phyloP scores from a whole-genome alignment of 148 eudicot genomes.

The Vaccinium corymbosum region DNA sequence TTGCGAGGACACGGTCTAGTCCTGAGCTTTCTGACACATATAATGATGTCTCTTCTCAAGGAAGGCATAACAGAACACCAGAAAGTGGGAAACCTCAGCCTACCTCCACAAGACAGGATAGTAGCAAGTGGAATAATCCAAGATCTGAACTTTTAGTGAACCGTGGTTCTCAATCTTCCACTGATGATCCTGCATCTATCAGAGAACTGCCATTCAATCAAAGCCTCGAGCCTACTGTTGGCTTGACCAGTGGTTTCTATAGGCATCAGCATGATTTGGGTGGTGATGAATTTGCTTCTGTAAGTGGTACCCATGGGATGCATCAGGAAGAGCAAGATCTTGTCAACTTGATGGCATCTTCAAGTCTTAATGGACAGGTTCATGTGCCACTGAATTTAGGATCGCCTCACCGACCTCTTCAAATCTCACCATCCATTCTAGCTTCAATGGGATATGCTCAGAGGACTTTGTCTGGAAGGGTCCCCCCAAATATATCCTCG shows the following conservation, averaged over 20 bases:
- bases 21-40: conserved; percentile 74
- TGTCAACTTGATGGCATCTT: conserved; percentile 70
- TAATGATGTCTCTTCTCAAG: conserved; percentile 39
- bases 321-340: conserved; percentile 82
- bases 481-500: conserved; percentile 55
- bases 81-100: conserved; percentile 44
- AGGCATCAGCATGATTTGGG: conserved; percentile 33
- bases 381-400: conserved; percentile 56
- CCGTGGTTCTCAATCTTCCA: conserved; percentile 36
- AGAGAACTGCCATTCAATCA: conserved; percentile 33
- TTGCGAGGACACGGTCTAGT: conserved; percentile 78
- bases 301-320: conserved; percentile 43
- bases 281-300: conserved; percentile 39
- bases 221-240: conserved; percentile 31
- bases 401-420: conserved; percentile 55
- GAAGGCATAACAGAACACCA: conserved; percentile 31
- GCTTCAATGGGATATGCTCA: conserved; percentile 67
- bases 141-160: conserved; percentile 36
- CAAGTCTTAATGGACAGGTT: conserved; percentile 53
- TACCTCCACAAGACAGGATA: conserved; percentile 34
- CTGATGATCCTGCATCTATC: conserved; percentile 35
- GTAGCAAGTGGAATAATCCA: conserved; percentile 39
- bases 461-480: conserved; percentile 48
- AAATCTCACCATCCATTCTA: conserved; percentile 57
- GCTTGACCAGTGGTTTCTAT: conserved; percentile 31